Percentiles rank a stretch among this genome's conserved stretches.
These are phyloP conservation scores for Phoenix roebelenii DNA, from an alignment of 176 grass and related monocot species.

Conservation along the genomic window DNA sequence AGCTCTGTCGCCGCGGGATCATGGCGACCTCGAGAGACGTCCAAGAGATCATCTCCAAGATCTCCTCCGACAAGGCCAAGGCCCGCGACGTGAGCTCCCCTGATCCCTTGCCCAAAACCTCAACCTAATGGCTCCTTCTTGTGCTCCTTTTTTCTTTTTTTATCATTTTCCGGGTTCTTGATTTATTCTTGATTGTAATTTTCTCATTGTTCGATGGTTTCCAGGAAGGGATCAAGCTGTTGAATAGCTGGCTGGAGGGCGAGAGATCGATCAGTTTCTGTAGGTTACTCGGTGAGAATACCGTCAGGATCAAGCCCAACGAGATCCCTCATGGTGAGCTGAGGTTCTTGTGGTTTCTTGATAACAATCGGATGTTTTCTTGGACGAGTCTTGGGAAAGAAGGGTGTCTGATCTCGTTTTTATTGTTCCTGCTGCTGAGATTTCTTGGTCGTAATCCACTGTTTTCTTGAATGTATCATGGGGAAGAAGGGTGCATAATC, in stretches of 20 bases:
- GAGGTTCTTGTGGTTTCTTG: background rate
- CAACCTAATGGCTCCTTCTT: background rate
- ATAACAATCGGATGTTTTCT: background rate
- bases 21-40: conserved; percentile 56
- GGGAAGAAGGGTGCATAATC: background rate
- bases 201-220: background rate
- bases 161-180: background rate
- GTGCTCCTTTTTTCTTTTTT: background rate
- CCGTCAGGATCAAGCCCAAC: conserved; percentile 32
- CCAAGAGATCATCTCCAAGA: conserved; percentile 58
- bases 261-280: conserved; percentile 51
- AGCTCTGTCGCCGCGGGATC: background rate
- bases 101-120: background rate
- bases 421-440: background rate
- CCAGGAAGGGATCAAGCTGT: conserved; percentile 77
- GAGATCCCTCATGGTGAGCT: conserved; percentile 36
- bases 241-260: conserved; percentile 55
- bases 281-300: conserved; percentile 49
- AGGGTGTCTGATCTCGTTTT: too few relatives aligned
- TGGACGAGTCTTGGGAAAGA: too few relatives aligned
- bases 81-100: conserved; percentile 43
- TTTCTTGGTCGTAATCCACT: background rate
- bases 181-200: background rate
- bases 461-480: background rate
- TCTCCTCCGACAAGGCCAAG: conserved; percentile 66